Evolutionary conservation across 73 alveolate species (phyloP), one percentile per base, ranked within the genome.

Genomic region (Paramecium sonneborni): DNA sequence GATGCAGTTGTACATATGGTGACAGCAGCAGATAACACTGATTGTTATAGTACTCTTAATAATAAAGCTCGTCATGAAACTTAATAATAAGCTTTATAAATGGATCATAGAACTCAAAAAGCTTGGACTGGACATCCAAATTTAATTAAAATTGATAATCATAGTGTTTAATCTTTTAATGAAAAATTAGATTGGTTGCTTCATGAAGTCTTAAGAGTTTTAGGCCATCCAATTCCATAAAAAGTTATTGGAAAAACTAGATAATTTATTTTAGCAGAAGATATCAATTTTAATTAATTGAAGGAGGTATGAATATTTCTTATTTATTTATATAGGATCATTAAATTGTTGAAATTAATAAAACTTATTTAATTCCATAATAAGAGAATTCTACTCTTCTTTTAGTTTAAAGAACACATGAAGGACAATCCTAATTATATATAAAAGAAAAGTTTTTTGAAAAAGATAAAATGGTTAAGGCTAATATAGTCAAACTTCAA

Each of bases 11-110:
- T 95, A 6, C 98, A 95, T 79, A 48, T 95, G 91, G 97, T 95
- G n/a, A 94, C 98, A 20, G 98, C 98, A 12, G 98, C 98, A 23
- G 96, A 95, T 87, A 96, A 97, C 14, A 96, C 98, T 14, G 87
- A 86, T 30, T 79, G 87, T 23, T 94, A 56, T 84, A 94, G 91
- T 69, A 38, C 93, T 15, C n/a, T 56, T 21, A 82, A 91, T 85
- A 94, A 93, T 57, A 94, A 74, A 39, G 97, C 94, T n/a, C 93
- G 98, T 79, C 94, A 95, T 52, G 98, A 95, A 88, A 85, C 95
- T 39, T 68, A 92, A 57, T 86, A 94, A 52, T 57, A 91, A 38
- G 98, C 98, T 1, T 68, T 92, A 14, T 85, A 48, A 11, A 93
- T 92, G 44, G 98, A 95, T 85, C 52, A 48, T 58, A 94, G 86